Evolutionary conservation across 2,329 filamentous ascomycete species (phyloP), one percentile per base, ranked within the genome.

Genomic region (Lachnellula arida): DNA sequence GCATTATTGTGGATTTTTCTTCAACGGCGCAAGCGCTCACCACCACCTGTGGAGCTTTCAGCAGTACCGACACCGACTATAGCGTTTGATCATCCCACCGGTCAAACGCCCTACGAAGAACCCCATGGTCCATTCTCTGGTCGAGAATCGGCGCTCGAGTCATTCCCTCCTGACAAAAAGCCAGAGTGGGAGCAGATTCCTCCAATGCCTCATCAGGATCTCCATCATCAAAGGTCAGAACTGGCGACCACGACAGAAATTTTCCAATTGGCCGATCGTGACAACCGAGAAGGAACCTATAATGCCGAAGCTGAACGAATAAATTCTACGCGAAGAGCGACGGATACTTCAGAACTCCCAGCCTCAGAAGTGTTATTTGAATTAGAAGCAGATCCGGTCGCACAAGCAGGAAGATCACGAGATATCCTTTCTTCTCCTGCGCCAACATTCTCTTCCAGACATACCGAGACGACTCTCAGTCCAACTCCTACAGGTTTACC

Each of bases 1-100:
- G 6, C 58, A 2, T 23, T 52, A 4, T 57, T 53, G 43, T 60
- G 37, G 42, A 19, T 60, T 25, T 15, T 42, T 15, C 49, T 19
- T 22, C 47, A 55, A 50, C 19, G 44, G 23, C 35, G 37, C 12
- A 51, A 40, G 50, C 15, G 23, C 42, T 32, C 19, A 9, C 19
- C 15, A 43, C 9, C 22, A 43, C 49, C 39, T 4, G 35, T 39
- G n/a, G 47, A 51, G 19, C 35, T 46, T 32, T 23, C 44, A 32
- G 12, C 44, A 12, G n/a, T 19, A 23, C 11, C n/a, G 8, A 3
- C 28, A 25, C 23, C 19, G 2, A 25, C 23, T 5, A 46, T 46
- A 12, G 23, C 11, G 11, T 17, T 17, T 25, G 44, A 32, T 32
- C 9, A 32, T 32, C 28, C 28, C 28, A 32, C 28, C 9, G 28